These are phyloP conservation scores for Sophora flavescens DNA, from an alignment of 306 rosid genomes.

Conservation along the genomic window DNA sequence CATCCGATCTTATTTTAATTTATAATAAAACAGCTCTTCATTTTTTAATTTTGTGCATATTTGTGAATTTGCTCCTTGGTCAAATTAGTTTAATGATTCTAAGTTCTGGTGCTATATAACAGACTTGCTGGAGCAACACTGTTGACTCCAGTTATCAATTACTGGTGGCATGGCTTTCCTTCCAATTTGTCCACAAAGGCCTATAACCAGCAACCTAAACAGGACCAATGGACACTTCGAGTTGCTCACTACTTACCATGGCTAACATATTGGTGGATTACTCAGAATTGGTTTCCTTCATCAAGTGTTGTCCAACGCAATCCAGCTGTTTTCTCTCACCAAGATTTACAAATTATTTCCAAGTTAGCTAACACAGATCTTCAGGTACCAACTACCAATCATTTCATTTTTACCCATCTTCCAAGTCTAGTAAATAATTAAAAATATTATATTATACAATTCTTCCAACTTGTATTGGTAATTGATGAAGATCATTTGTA, in stretches of 20 bases:
- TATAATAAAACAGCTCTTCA: background rate
- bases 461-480: too few species aligned
- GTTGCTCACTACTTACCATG: constrained; percentile 61
- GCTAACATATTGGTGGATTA: constrained; percentile 68
- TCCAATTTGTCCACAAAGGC: constrained; percentile 48
- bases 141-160: constrained; percentile 59
- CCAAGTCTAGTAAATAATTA: background rate
- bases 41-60: background rate
- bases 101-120: constrained; percentile 10
- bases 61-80: background rate
- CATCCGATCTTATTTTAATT: too few species aligned
- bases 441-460: too few species aligned
- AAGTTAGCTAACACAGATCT: background rate
- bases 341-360: constrained; percentile 48
- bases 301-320: constrained; percentile 45
- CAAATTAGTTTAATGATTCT: background rate
- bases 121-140: constrained; percentile 67
- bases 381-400: constrained; percentile 42
- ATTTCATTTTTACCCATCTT: background rate
- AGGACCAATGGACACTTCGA: constrained; percentile 63
- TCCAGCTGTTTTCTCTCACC: constrained; percentile 47
- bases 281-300: constrained; percentile 62
- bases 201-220: constrained; percentile 46
- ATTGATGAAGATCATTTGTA: too few species aligned
- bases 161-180: constrained; percentile 68